Percentiles rank a stretch among this genome's conserved stretches.
These are phyloP conservation scores for Paradendryphiella salina DNA, from an alignment of 2,329 filamentous ascomycete genomes.

Conservation along the genomic window DNA sequence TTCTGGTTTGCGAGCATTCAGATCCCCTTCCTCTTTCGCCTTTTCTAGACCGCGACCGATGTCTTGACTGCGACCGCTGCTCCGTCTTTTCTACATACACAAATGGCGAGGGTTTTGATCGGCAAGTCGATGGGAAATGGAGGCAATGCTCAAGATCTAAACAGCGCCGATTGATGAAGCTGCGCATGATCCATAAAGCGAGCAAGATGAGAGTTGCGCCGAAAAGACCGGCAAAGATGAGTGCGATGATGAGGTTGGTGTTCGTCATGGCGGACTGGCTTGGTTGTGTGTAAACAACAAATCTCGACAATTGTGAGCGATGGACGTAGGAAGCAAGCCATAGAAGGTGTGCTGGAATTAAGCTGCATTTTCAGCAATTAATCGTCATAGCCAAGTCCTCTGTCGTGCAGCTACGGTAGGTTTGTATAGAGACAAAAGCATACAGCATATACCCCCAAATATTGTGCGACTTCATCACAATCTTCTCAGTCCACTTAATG, in stretches of 20 bases:
- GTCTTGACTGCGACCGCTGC: conserved; percentile 3
- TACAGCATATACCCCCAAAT: neutral
- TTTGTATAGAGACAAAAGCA: neutral
- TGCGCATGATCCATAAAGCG: conserved; percentile 21
- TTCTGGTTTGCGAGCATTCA: conserved; percentile 1
- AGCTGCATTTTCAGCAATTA: neutral
- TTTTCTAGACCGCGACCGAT: conserved; percentile 6
- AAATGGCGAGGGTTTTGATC: neutral
- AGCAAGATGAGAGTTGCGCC: conserved; percentile 26
- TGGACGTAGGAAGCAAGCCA: neutral
- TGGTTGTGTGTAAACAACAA: neutral
- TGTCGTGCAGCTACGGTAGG: neutral
- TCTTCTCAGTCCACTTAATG: neutral
- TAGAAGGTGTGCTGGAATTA: too few species aligned
- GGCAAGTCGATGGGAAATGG: conserved; percentile 1
- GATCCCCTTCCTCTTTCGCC: conserved; percentile 1
- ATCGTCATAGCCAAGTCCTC: neutral
- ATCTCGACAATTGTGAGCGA: neutral
- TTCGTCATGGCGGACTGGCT: conserved; percentile 14
- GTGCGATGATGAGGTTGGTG: conserved; percentile 22
- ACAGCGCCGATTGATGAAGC: conserved; percentile 24
- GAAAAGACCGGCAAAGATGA: conserved; percentile 27
- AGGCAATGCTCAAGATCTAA: conserved; percentile 26
- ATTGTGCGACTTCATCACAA: neutral
- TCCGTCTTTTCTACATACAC: conserved; percentile 3